Conservation (phyloP, 2,329 filamentous ascomycete species). For the Fusarium mundagurra region DNA sequence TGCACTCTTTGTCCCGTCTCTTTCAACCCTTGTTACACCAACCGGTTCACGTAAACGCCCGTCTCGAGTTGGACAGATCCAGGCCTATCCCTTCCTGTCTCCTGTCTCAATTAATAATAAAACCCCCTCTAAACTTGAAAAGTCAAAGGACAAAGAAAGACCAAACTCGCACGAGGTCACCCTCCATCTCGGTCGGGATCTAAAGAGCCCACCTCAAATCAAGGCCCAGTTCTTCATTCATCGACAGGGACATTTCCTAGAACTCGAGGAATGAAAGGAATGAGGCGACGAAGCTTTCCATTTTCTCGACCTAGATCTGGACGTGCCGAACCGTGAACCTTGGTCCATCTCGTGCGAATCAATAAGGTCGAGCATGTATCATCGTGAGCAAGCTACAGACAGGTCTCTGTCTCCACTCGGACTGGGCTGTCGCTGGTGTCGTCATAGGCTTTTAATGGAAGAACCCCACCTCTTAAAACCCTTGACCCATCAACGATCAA, state of each 20-base stretch:
- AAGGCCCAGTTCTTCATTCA: slow-evolving; percentile 25
- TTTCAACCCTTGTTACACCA: slow-evolving; percentile 15
- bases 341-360: slow-evolving; percentile 11
- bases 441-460: slow-evolving; percentile 27
- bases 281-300: slow-evolving; percentile 25
- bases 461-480: slow-evolving; percentile 24
- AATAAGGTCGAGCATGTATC: neutral
- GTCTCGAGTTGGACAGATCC: slow-evolving; percentile 3
- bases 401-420: slow-evolving; percentile 8
- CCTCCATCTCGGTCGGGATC: slow-evolving; percentile 32
- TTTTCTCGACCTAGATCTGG: neutral
- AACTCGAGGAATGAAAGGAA: slow-evolving; percentile 3
- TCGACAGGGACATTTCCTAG: slow-evolving; percentile 28
- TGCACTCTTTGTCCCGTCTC: slow-evolving; percentile 8
- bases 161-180: slow-evolving; percentile 26
- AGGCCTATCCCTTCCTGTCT: neutral
- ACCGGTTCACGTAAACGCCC: slow-evolving; percentile 17
- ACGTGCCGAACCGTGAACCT: slow-evolving; percentile 32
- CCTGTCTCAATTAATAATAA: neutral
- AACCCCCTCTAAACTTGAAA: slow-evolving; percentile 7
- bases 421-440: slow-evolving; percentile 25
- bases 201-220: slow-evolving; percentile 2
- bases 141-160: neutral
- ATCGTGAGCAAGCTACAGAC: neutral
- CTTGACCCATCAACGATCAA: slow-evolving; percentile 17